phyloP scores from a whole-genome alignment of 73 alveolate genomes.

The Paramecium sonneborni region DNA sequence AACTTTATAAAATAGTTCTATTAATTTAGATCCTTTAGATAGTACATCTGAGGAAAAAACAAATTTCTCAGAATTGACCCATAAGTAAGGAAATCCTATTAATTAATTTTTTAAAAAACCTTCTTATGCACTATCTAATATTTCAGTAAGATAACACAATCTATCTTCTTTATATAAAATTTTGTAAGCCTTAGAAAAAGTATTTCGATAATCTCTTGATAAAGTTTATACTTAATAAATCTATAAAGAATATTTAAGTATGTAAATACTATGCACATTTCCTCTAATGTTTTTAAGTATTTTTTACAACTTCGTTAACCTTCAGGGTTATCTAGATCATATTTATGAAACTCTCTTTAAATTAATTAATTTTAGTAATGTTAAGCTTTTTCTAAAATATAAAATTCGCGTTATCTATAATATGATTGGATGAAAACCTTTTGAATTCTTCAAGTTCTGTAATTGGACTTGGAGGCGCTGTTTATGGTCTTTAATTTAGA shows the following conservation, averaged over 20 bases:
- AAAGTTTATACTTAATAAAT: slow-evolving; percentile 59
- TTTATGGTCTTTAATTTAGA: slow-evolving; percentile 71
- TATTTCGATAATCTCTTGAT: slow-evolving; percentile 90
- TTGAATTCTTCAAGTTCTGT: slow-evolving; percentile 89
- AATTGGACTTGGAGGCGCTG: slow-evolving; percentile 93
- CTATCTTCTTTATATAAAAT: slow-evolving; percentile 90
- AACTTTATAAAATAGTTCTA: slow-evolving; percentile 81
- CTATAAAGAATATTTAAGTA: slow-evolving; percentile 13
- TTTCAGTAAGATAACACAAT: slow-evolving; percentile 93
- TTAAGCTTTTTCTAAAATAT: slow-evolving; percentile 82
- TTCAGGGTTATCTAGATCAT: slow-evolving; percentile 91
- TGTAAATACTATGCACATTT: slow-evolving; percentile 73
- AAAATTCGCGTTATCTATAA: slow-evolving; percentile 74
- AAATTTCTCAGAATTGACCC: slow-evolving; percentile 96
- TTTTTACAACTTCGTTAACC: slow-evolving; percentile 91
- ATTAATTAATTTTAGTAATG: slow-evolving; percentile 75
- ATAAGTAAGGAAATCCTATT: slow-evolving; percentile 86
- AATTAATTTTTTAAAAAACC: slow-evolving; percentile 48
- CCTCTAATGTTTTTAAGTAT: slow-evolving; percentile 82
- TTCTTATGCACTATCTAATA: slow-evolving; percentile 97
- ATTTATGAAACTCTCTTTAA: slow-evolving; percentile 79
- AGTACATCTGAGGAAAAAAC: slow-evolving; percentile 91
- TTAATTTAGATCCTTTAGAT: slow-evolving; percentile 89
- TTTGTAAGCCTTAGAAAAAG: slow-evolving; percentile 91
- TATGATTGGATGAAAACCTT: slow-evolving; percentile 16